A percentile compares a stretch with the other conserved stretches of the same genome.
Conservation (phyloP, 2,329 filamentous ascomycete genomes). For the Diaporthe velutina region DNA sequence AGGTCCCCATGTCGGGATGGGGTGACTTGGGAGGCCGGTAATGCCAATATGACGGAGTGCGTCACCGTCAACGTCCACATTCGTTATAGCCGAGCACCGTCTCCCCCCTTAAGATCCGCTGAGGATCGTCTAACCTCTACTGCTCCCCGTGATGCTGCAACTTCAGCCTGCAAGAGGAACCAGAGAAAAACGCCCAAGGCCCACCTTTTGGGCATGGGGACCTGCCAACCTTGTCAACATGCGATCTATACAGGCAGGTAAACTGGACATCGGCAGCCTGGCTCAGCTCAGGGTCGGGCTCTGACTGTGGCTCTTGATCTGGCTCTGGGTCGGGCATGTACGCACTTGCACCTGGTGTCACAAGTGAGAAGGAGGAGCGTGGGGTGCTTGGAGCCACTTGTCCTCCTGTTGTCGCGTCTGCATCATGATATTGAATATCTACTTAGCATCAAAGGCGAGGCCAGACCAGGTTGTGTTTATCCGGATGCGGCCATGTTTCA, state of each 20-base stretch:
- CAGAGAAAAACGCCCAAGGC: conserved; percentile 2
- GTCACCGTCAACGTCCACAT: conserved; percentile 13
- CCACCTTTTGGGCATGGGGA: conserved; percentile 13
- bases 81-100: conserved; percentile 24
- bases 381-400: conserved; percentile 18
- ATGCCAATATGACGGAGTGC: conserved; percentile 27
- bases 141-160: conserved; percentile 10
- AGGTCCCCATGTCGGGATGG: conserved; percentile 19
- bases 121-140: conserved; percentile 21
- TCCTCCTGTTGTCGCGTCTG: conserved; percentile 17
- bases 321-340: conserved; percentile 9
- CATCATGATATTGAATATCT: conserved; percentile 23
- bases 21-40: conserved; percentile 22
- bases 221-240: neutral
- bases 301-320: neutral
- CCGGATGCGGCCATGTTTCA: conserved; percentile 36
- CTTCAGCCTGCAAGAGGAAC: conserved; percentile 27
- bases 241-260: neutral
- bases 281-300: no score
- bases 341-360: conserved; percentile 12
- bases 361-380: neutral
- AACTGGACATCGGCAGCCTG: neutral
- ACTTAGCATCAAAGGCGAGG: neutral
- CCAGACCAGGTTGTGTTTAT: conserved; percentile 27
- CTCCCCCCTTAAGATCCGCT: conserved; percentile 12